Conservation (phyloP, 345 rosid species). For the Salix viminalis region DNA sequence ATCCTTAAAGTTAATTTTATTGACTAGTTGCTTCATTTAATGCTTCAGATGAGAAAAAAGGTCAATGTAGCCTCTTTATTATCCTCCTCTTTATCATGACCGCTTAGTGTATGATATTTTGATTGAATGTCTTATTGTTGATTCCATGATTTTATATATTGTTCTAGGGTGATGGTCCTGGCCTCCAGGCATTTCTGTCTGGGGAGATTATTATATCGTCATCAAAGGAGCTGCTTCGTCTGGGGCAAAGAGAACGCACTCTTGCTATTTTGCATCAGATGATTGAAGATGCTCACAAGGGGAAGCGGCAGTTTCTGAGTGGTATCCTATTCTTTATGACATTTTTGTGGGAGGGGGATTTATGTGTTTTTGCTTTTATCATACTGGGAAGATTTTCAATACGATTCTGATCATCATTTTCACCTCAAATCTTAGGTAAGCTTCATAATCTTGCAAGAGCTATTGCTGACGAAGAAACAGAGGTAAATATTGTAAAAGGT, state of each 20-base stretch:
- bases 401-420: conserved; percentile 22
- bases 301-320: conserved; percentile 95
- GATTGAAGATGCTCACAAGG: conserved; percentile 96
- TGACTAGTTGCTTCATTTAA: not conserved
- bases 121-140: not conserved
- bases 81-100: too few species aligned
- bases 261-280: conserved; percentile 88
- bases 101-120: not conserved
- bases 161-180: conserved; percentile 62
- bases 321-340: conserved; percentile 40
- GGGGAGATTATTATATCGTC: conserved; percentile 59
- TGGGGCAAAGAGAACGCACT: conserved; percentile 83
- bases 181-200: conserved; percentile 58
- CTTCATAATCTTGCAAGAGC: conserved; percentile 97
- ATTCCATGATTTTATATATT: conserved; percentile 10
- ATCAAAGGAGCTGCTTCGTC: conserved; percentile 63
- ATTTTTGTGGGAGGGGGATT: conserved; percentile 9
- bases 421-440: conserved; percentile 55
- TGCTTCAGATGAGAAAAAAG: not conserved
- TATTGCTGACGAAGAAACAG: conserved; percentile 83
- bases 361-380: conserved; percentile 16
- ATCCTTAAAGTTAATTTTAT: not conserved
- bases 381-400: conserved; percentile 8
- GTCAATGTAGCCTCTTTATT: too few species aligned
- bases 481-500: conserved; percentile 44